Evolutionary conservation across 78 protist genomes (phyloP).

Genomic region (Tieghemostelium lacteum): DNA sequence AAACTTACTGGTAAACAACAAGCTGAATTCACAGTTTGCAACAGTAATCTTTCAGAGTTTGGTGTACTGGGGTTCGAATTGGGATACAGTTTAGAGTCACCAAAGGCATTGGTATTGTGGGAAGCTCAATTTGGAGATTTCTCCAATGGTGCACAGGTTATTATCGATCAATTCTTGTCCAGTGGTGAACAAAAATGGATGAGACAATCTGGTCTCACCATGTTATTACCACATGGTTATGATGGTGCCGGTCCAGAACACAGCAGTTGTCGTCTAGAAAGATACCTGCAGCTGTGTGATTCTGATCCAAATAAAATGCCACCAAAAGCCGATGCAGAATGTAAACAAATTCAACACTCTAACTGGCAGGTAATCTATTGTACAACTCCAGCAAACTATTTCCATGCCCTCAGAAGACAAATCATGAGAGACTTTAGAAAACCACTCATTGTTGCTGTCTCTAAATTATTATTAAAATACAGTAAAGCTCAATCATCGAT

Average conservation of each 20-base stretch:
- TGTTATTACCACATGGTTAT: constrained; percentile 98
- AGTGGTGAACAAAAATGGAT: constrained; percentile 96
- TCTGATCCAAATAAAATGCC: constrained; percentile 77
- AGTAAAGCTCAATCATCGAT: constrained; percentile 41
- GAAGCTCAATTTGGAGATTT: constrained; percentile 99
- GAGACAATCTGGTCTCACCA: constrained; percentile 88
- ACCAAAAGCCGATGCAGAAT: not conserved
- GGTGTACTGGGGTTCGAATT: constrained; percentile 94
- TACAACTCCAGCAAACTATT: constrained; percentile 97
- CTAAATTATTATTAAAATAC: constrained; percentile 90
- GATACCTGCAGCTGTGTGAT: constrained; percentile 90
- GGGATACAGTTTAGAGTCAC: constrained; percentile 92
- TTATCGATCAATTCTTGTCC: constrained; percentile 95
- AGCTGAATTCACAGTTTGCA: constrained; percentile 75
- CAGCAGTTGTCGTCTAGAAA: constrained; percentile 94
- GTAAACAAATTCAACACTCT: constrained; percentile 67
- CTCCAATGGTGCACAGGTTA: constrained; percentile 95
- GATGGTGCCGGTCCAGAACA: constrained; percentile 99
- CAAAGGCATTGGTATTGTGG: constrained; percentile 94
- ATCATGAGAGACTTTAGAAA: constrained; percentile 95
- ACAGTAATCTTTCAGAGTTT: constrained; percentile 86
- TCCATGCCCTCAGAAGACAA: constrained; percentile 98
- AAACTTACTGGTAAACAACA: constrained; percentile 4
- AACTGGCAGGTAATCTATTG: constrained; percentile 90
- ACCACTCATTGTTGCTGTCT: constrained; percentile 94